These are phyloP conservation scores for Botrytis byssoidea DNA, from an alignment of 2,329 filamentous ascomycete species.

Conservation along the genomic window DNA sequence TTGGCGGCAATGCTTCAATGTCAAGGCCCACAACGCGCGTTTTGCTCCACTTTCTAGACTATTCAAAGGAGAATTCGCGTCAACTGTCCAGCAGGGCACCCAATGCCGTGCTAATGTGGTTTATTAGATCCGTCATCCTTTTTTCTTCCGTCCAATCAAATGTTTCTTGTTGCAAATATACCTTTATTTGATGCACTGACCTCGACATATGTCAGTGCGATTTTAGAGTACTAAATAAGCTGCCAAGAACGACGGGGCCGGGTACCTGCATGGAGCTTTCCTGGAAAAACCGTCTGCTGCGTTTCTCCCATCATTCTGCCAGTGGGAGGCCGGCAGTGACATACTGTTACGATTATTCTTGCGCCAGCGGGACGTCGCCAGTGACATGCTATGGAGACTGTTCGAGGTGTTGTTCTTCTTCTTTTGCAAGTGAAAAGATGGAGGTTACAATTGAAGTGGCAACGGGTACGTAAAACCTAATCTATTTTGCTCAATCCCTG, in stretches of 20 bases:
- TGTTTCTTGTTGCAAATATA: not conserved
- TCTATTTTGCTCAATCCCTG: not conserved
- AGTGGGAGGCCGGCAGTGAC: not conserved
- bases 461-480: conserved; percentile 1
- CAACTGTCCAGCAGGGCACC: not conserved
- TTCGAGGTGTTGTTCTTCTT: too few relatives aligned
- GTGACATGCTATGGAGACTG: not conserved
- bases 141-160: not conserved
- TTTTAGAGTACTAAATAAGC: not conserved
- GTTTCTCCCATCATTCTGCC: not conserved
- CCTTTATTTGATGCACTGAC: not conserved
- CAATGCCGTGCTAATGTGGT: not conserved
- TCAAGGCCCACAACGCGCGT: conserved; percentile 8
- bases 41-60: not conserved
- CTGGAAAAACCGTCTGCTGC: not conserved
- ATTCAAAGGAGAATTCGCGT: not conserved
- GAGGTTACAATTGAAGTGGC: not conserved
- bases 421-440: not conserved
- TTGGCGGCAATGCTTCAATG: not conserved
- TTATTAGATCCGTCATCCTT: not conserved
- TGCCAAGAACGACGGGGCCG: not conserved
- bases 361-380: not conserved
- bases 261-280: not conserved
- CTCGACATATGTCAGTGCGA: not conserved
- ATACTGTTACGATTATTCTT: not conserved